Conservation (phyloP, 495 filamentous ascomycete genomes). For the Aspergillus sclerotiicarbonarius region DNA sequence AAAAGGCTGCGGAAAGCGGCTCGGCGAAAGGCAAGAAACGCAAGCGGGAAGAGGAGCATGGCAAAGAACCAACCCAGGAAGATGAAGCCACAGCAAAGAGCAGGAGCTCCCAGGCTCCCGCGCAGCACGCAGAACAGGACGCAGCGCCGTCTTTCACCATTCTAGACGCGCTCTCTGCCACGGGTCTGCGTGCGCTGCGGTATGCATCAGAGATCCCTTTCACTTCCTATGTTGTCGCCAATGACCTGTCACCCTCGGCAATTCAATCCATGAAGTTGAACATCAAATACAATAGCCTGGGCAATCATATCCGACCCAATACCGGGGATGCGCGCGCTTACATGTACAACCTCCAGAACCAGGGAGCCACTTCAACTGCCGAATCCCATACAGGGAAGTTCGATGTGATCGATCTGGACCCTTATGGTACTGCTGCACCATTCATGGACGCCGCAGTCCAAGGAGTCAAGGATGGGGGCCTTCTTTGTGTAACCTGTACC, state of each 20-base stretch:
- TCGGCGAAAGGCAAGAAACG: slow-evolving; percentile 50
- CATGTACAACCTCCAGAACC: slow-evolving; percentile 70
- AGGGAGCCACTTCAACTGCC: slow-evolving; percentile 5
- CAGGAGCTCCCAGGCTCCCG: background rate
- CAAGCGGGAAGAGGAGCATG: slow-evolving; percentile 36
- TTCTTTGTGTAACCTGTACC: slow-evolving; percentile 94
- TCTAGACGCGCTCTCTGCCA: slow-evolving; percentile 92
- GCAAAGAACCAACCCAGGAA: slow-evolving; percentile 15
- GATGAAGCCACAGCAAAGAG: slow-evolving; percentile 1
- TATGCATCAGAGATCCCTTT: slow-evolving; percentile 90
- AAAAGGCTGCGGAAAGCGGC: slow-evolving; percentile 42
- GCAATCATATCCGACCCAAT: slow-evolving; percentile 66
- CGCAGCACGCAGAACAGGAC: slow-evolving; percentile 14
- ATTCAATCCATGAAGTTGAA: slow-evolving; percentile 80
- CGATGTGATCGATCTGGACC: slow-evolving; percentile 94
- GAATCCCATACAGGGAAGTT: slow-evolving; percentile 46
- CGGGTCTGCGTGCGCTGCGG: slow-evolving; percentile 85
- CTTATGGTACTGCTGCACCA: slow-evolving; percentile 87
- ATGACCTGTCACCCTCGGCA: slow-evolving; percentile 78
- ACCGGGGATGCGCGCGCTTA: slow-evolving; percentile 80
- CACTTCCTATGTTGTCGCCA: slow-evolving; percentile 77
- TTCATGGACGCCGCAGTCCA: slow-evolving; percentile 91
- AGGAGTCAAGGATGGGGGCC: slow-evolving; percentile 76
- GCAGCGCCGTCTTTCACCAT: slow-evolving; percentile 60
- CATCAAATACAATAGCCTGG: slow-evolving; percentile 73